phyloP scores from a whole-genome alignment of 2,329 filamentous ascomycete genomes.

The Pyricularia pennisetigena region DNA sequence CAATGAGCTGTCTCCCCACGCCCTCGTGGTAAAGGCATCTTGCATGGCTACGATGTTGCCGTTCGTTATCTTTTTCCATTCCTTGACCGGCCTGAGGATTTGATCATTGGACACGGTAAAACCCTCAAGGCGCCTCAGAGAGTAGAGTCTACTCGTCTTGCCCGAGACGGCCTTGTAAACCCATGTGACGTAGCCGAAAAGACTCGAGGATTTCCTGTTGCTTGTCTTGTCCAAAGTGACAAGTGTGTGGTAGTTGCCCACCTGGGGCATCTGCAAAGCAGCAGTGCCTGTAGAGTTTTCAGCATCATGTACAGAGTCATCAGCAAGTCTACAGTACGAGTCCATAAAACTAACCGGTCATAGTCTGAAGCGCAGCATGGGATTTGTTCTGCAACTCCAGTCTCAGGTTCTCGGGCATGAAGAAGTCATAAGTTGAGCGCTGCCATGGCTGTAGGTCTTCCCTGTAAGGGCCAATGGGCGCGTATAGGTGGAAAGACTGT shows the following conservation, averaged over 20 bases:
- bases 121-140: constrained; percentile 76
- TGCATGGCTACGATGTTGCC: constrained; percentile 77
- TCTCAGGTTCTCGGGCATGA: constrained; percentile 75
- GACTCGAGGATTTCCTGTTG: constrained; percentile 64
- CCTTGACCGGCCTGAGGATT: constrained; percentile 74
- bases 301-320: background rate
- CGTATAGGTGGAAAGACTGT: constrained; percentile 74
- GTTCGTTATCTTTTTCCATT: constrained; percentile 80
- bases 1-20: constrained; percentile 89
- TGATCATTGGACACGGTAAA: constrained; percentile 84
- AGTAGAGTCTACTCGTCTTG: constrained; percentile 85
- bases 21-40: constrained; percentile 86
- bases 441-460: constrained; percentile 80
- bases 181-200: constrained; percentile 87
- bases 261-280: constrained; percentile 1
- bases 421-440: constrained; percentile 80
- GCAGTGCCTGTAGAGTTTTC: constrained; percentile 47
- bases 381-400: constrained; percentile 85
- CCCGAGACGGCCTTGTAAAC: constrained; percentile 88
- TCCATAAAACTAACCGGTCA: constrained; percentile 52
- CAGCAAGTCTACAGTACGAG: too few relatives aligned
- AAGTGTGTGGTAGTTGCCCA: constrained; percentile 81
- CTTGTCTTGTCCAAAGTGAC: constrained; percentile 72
- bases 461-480: constrained; percentile 71
- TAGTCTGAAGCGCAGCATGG: constrained; percentile 74